These are phyloP conservation scores for Plasmodium vivax DNA, from an alignment of 169 alveolate species.

Conservation along the genomic window DNA sequence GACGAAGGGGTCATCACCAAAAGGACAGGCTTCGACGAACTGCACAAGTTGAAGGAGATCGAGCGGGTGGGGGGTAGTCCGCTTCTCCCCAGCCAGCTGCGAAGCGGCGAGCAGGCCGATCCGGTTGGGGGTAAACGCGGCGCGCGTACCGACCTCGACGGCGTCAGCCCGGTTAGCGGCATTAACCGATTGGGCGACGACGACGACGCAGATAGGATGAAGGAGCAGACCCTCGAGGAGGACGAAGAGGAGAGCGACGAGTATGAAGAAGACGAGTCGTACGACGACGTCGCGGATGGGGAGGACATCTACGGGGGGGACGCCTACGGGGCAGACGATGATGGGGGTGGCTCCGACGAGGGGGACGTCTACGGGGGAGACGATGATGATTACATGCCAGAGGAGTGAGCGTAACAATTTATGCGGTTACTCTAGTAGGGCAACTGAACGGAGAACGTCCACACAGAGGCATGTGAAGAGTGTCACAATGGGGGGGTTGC, in stretches of 20 bases:
- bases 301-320: slow-evolving; percentile 19
- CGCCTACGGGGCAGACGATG: background rate
- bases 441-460: background rate
- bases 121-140: background rate
- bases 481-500: background rate
- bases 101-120: background rate
- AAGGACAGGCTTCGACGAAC: slow-evolving; percentile 5
- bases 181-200: background rate
- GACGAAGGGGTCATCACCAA: background rate
- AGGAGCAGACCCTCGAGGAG: background rate
- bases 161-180: background rate
- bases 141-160: background rate
- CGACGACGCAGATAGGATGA: background rate
- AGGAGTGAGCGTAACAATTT: background rate
- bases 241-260: slow-evolving; percentile 9
- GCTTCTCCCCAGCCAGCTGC: background rate
- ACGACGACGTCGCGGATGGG: slow-evolving; percentile 8
- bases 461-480: background rate
- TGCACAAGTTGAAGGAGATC: slow-evolving; percentile 16
- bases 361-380: slow-evolving; percentile 50
- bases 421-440: background rate
- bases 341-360: background rate
- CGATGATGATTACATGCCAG: slow-evolving; percentile 43
- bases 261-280: slow-evolving; percentile 20
- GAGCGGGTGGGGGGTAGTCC: background rate